Percentiles rank a stretch among this genome's conserved stretches.
Evolutionary conservation across 139 green algal genomes (phyloP).

Genomic region (Chlamydomonas sphaeroides): DNA sequence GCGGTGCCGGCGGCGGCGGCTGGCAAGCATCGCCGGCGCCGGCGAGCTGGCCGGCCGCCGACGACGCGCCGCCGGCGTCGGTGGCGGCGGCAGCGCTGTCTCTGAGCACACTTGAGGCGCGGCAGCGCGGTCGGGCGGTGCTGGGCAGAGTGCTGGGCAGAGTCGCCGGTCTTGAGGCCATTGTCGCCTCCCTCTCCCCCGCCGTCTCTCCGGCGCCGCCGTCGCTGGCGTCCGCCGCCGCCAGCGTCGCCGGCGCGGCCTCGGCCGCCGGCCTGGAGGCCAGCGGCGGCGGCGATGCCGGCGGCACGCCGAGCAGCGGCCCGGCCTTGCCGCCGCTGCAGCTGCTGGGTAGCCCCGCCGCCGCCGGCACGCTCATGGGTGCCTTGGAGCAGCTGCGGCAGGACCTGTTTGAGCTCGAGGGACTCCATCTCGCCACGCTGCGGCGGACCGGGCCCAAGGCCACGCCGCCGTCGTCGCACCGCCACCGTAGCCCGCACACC

Average conservation of each 20-base stretch:
- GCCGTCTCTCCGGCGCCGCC: no score
- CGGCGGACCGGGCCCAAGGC: no score
- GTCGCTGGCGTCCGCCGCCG: no score
- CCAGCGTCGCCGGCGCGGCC: not conserved
- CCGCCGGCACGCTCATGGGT: not conserved
- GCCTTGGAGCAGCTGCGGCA: not conserved
- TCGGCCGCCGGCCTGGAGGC: not conserved
- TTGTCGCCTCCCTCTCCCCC: not conserved
- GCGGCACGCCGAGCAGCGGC: not conserved
- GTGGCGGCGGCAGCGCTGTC: not conserved
- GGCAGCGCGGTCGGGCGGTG: not conserved
- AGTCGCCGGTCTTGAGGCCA: constrained; percentile 7
- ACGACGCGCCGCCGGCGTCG: not conserved
- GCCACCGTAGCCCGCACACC: no score
- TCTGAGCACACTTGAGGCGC: not conserved
- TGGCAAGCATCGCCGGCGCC: no score
- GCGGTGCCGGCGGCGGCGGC: no score
- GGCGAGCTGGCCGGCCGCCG: not conserved
- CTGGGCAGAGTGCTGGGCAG: constrained; percentile 5
- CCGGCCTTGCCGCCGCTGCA: not conserved
- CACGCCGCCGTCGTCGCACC: not conserved
- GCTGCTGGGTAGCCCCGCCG: not conserved
- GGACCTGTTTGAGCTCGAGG: constrained; percentile 16
- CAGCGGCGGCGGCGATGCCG: no score
- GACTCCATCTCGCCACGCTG: not conserved